Percentiles rank a stretch among this genome's conserved stretches.
Conservation (phyloP, 2,329 filamentous ascomycete genomes). For the Fusarium kyushuense region DNA sequence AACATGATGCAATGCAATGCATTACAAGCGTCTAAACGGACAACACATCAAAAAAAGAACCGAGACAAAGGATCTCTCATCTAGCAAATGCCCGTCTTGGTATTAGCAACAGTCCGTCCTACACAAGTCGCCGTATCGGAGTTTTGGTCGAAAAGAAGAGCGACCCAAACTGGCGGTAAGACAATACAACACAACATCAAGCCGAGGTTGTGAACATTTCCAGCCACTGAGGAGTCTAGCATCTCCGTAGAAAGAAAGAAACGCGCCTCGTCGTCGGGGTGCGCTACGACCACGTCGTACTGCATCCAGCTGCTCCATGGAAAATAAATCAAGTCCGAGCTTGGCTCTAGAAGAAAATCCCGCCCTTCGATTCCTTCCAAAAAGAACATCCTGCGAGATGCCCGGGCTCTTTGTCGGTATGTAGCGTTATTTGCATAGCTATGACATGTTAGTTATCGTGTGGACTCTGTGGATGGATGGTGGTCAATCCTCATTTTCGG, state of each 20-base stretch:
- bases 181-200: conserved; percentile 9
- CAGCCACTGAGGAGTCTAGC: neutral
- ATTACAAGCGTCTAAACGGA: conserved; percentile 9
- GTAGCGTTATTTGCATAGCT: neutral
- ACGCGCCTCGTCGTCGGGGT: neutral
- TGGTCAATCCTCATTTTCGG: conserved; percentile 31
- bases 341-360: conserved; percentile 38
- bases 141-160: conserved; percentile 25
- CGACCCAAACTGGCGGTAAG: conserved; percentile 41
- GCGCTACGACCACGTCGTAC: conserved; percentile 1
- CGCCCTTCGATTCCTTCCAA: conserved; percentile 30
- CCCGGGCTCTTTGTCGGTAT: conserved; percentile 32
- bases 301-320: conserved; percentile 2
- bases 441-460: neutral
- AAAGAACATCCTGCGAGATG: conserved; percentile 29
- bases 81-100: conserved; percentile 13
- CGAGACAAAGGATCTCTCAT: conserved; percentile 8
- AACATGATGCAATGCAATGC: neutral
- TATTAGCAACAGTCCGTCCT: conserved; percentile 8
- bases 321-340: conserved; percentile 28
- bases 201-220: conserved; percentile 9
- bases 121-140: conserved; percentile 17
- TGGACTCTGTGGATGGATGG: conserved; percentile 1
- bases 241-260: neutral
- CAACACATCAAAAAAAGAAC: conserved; percentile 11